Base-by-base conservation (phyloP, 352 stramenopile species). In the Peronospora farinosa region DNA sequence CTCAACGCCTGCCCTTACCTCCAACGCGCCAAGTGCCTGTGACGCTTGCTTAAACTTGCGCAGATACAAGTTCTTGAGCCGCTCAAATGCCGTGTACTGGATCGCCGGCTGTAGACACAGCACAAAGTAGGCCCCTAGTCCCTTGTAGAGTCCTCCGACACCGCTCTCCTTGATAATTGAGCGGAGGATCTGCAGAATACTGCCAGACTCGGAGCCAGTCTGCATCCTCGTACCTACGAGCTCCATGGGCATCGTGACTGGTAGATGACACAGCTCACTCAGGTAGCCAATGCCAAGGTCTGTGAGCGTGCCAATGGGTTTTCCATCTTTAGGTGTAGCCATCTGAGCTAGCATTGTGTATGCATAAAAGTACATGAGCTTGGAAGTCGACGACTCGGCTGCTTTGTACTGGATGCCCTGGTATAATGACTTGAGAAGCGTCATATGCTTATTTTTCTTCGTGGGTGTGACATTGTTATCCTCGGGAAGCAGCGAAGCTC, bases 51-150 rank as follows among this genome's bases (percentile, higher is more conserved):
- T 88, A 63, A 71, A 81, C 17, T 70, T 71, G 36, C 63, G 72
- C 43, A 92, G 50, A 40, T 91, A 91, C 19, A 86, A 23, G 38
- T 69, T 61, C 54, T 90, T 82, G 50, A 92, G 49, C 45, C 96
- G 82, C 63, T 98, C 94, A 60, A 98, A 98, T 17, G 97, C 82
- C 11, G 95, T 97, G 65, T 98, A 98, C 59, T 98, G 94, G 57
- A 98, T 97, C 11, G 95, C 94, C 9, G 95, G 95, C 74, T 98
- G 97, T 42, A 98, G 67, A 64, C 94, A 98, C 15, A 98, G 77
- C 35, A 98, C 86, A 51, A 92, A 93, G 63, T 96, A 97, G 5
- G 92, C 84, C n/a, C 79, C 68, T 32, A 96, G 78, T 13, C 84
- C 84, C 48, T 92, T 92, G 74, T 95, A 95, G 45, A 95, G 88